phyloP scores from a whole-genome alignment of 73 alveolate species.

The Paramecium primaurelia region DNA sequence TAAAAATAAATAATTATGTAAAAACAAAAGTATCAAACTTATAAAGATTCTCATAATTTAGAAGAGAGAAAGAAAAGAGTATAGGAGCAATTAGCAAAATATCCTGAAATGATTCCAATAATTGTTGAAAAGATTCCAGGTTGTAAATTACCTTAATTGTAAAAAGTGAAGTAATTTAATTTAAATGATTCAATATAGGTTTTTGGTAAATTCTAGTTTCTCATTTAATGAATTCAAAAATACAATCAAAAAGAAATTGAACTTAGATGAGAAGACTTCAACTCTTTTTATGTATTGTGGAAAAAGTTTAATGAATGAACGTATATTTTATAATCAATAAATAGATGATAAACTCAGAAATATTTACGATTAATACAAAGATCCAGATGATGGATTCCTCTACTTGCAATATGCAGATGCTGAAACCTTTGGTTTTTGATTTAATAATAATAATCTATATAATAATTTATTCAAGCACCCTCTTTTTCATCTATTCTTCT shows the following conservation, averaged over 20 bases:
- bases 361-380: not conserved
- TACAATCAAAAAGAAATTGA: not conserved
- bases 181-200: not conserved
- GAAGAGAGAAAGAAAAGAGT: conserved; percentile 12
- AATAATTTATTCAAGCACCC: not conserved
- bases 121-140: not conserved
- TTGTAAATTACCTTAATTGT: not conserved
- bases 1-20: not conserved
- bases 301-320: not conserved
- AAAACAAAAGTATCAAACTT: not conserved
- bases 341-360: not conserved
- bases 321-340: not conserved
- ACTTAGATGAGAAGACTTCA: not conserved
- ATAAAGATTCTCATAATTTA: not conserved
- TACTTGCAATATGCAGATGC: not conserved
- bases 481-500: not conserved
- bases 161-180: conserved; percentile 12
- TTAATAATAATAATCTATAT: not conserved
- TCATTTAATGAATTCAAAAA: not conserved
- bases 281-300: conserved; percentile 5
- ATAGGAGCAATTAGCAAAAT: not conserved
- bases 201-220: not conserved
- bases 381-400: not conserved
- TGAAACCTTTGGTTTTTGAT: not conserved
- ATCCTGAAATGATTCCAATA: not conserved